phyloP scores from a whole-genome alignment of 176 grass and related monocot genomes.

The Miscanthus lutarioriparius region DNA sequence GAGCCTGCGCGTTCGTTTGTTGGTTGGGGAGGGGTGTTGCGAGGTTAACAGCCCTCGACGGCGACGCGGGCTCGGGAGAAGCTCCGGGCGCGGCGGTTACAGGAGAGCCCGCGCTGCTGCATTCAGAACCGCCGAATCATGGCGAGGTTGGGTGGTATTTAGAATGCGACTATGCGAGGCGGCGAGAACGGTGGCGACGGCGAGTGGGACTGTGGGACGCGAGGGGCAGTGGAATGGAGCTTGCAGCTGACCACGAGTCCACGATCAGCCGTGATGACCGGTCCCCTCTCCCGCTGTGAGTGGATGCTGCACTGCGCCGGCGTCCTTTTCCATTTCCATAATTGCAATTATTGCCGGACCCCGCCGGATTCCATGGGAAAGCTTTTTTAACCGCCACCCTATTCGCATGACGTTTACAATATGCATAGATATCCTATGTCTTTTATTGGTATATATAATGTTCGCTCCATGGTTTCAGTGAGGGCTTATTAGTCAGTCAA shows the following conservation, averaged over 20 bases:
- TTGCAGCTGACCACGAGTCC: not conserved
- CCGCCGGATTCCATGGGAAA: not conserved
- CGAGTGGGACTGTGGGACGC: not conserved
- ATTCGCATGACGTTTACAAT: not conserved
- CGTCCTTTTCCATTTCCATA: not conserved
- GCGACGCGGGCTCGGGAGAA: slow-evolving; percentile 80
- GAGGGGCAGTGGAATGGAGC: not conserved
- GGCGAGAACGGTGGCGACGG: not conserved
- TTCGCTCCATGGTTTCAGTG: no score
- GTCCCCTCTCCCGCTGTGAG: no score
- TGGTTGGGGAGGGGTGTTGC: not conserved
- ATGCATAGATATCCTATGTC: not conserved
- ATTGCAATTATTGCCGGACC: not conserved
- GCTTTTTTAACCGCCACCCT: not conserved
- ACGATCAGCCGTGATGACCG: not conserved
- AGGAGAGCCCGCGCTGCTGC: slow-evolving; percentile 58
- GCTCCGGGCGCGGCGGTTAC: slow-evolving; percentile 72
- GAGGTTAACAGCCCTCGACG: slow-evolving; percentile 66
- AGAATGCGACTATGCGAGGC: no score
- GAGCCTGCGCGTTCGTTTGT: not conserved
- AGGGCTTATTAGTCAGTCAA: no score
- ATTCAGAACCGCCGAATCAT: slow-evolving; percentile 40
- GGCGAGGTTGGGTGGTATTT: not conserved
- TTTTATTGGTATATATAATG: not conserved
- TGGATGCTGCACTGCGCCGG: not conserved